These are phyloP conservation scores for Serendipita vermifera DNA, from an alignment of 768 basidiomycete genomes.

Conservation along the genomic window DNA sequence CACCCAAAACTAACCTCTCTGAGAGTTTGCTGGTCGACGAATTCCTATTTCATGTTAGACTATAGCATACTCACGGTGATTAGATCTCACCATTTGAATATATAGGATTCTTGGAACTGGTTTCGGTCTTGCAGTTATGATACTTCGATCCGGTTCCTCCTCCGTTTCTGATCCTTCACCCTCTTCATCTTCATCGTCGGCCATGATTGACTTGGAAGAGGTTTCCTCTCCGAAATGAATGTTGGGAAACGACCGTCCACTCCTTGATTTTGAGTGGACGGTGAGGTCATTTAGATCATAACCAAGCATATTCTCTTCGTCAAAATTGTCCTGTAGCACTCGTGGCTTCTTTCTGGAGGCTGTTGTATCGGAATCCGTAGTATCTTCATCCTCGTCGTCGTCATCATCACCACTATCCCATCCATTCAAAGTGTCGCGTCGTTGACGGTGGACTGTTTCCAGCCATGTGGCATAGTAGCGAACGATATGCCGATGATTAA, in stretches of 20 bases:
- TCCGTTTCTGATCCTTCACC: neutral
- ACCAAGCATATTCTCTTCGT: slow-evolving; percentile 8
- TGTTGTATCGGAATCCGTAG: slow-evolving; percentile 16
- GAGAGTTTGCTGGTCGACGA: slow-evolving; percentile 81
- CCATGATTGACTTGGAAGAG: neutral
- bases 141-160: slow-evolving; percentile 1
- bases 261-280: neutral
- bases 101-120: slow-evolving; percentile 49
- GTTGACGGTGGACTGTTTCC: slow-evolving; percentile 45
- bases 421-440: slow-evolving; percentile 17
- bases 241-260: slow-evolving; percentile 1
- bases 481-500: slow-evolving; percentile 84
- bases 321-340: slow-evolving; percentile 1
- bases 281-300: slow-evolving; percentile 7
- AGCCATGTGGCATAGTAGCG: slow-evolving; percentile 88
- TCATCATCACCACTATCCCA: slow-evolving; percentile 23
- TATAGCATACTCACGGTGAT: slow-evolving; percentile 11
- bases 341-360: neutral
- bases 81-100: slow-evolving; percentile 70
- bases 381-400: slow-evolving; percentile 18
- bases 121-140: neutral
- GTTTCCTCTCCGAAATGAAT: slow-evolving; percentile 5
- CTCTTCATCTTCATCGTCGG: slow-evolving; percentile 6
- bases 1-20: slow-evolving; percentile 44
- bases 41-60: slow-evolving; percentile 41